Conservation (phyloP, 1,139 yeast genomes). For the Saccharomyces pastorianus region DNA sequence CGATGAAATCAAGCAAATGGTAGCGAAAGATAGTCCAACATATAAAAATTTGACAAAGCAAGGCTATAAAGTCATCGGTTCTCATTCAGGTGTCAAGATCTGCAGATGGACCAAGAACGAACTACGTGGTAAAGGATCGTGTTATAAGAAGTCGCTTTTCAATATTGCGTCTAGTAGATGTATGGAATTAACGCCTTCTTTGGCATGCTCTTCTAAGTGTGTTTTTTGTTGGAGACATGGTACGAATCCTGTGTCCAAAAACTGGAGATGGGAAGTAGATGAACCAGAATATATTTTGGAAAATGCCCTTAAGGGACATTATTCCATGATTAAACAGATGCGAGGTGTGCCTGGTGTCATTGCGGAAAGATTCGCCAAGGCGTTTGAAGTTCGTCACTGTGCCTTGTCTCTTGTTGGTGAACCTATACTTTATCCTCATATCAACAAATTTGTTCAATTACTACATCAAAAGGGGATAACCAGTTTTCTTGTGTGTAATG, state of each 20-base stretch:
- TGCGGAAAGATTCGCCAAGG: conserved; percentile 83
- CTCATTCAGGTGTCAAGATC: conserved; percentile 91
- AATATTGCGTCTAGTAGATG: conserved; percentile 86
- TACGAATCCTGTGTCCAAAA: conserved; percentile 91
- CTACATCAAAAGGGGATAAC: conserved; percentile 73
- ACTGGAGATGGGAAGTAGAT: conserved; percentile 95
- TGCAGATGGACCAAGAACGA: conserved; percentile 97
- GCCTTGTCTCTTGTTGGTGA: conserved; percentile 90
- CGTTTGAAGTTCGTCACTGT: conserved; percentile 81
- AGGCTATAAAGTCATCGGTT: conserved; percentile 88
- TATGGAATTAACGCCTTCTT: conserved; percentile 92
- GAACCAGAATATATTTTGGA: conserved; percentile 75
- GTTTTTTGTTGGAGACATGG: conserved; percentile 98
- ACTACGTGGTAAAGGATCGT: conserved; percentile 85
- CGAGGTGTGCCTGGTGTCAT: conserved; percentile 93
- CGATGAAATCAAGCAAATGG: conserved; percentile 69
- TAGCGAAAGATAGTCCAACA: conserved; percentile 83
- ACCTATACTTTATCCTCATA: conserved; percentile 87
- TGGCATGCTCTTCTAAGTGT: conserved; percentile 91
- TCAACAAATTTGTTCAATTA: conserved; percentile 74
- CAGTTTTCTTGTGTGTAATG: conserved; percentile 86
- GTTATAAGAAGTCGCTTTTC: conserved; percentile 87
- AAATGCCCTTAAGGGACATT: conserved; percentile 85
- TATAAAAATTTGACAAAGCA: conserved; percentile 82
- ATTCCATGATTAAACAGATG: conserved; percentile 86